Evolutionary conservation across 805 yeast species (phyloP), one percentile per base, ranked within the genome.

Genomic region (Candida ascalaphidarum): DNA sequence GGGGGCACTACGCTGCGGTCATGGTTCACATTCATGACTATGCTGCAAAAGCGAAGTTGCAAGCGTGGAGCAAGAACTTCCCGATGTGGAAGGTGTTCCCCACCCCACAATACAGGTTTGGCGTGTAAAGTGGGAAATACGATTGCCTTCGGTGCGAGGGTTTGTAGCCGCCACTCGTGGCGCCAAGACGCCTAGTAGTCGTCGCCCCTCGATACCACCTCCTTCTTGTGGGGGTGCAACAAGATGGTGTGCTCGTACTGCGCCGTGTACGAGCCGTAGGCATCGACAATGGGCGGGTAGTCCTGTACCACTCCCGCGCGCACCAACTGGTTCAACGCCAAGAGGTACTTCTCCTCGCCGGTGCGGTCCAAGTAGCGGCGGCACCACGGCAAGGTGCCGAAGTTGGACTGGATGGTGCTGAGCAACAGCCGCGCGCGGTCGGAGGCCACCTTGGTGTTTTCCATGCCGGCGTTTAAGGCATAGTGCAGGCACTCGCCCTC

Each of bases 401-500:
- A 92, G 44, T 82, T 74, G 32, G 70, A 65, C 49, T 85, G 78
- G 44, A 92, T 92, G 9, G 77, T 67, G 27, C 65, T 61, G 36
- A 85, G 58, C 39, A 92, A 62, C 24, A 70, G 65, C 51, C 75
- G 79, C 15, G 96, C 89, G 41, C 77, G 68, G 40, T 71, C 75
- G 10, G 81, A 49, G 4, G 81, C 73, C 5, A 74, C 61, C n/a
- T 33, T 29, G 22, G 52, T 29, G 31, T 43, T 44, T 46, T 39
- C 52, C 11, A 64, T 65, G 23, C 67, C 78, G 17, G 56, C 49
- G 43, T 64, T 73, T 47, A 73, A 66, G 18, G 94, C 86, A 50
- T 92, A 92, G 59, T 92, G 99, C 10, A 96, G 86, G 45, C 89
- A 81, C 58, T 92, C 98, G 25, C 98, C 98, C 35, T 76, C 80